Base-by-base conservation (phyloP, 169 alveolate species). In the Plasmodium gonderi region DNA sequence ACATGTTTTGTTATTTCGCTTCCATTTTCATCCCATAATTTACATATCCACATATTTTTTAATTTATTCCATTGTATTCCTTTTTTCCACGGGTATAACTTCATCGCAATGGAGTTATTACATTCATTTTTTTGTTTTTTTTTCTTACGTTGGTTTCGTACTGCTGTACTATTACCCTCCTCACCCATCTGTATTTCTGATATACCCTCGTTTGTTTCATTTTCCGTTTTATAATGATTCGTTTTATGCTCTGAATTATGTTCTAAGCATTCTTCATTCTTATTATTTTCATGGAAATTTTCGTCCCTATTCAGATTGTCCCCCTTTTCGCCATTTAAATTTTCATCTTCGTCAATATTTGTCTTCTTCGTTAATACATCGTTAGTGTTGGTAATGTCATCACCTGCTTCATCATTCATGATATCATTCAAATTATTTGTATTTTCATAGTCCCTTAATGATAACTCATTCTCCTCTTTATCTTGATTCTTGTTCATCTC, bases 11-110 rank as follows among this genome's bases (percentile, higher is more conserved):
- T 90, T 42, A 90, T 90, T 90, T 77, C 78, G 11, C 49, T 79
- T n/a, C 94, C 94, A 6, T 69, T 42, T 26, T 42, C 69, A 68
- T 90, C 78, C 94, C 94, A 90, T 5, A 67, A 44, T 20, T 76
- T 77, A 44, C 94, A 90, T 38, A 49, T 67, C 94, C 94, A 90
- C 80, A 77, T 90, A 17, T 90, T 90, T 78, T 54, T 90, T n/a
- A 14, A 23, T 8, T 65, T 33, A 49, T 90, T 47, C 94, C 94
- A 90, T 51, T 90, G 77, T 44, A 90, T 90, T 8, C 91, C 91
- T 90, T 78, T 78, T 68, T 90, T 90, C 94, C 94, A 90, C 14
- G 94, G 94, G 40, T 54, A 31, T 23, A 90, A 78, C 60, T 17
- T 65, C 7, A 65, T 44, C 17, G 94, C 94, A 17, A 78, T 40